Conservation (phyloP, 139 green algal species). For the Coccomyxa sp. region DNA sequence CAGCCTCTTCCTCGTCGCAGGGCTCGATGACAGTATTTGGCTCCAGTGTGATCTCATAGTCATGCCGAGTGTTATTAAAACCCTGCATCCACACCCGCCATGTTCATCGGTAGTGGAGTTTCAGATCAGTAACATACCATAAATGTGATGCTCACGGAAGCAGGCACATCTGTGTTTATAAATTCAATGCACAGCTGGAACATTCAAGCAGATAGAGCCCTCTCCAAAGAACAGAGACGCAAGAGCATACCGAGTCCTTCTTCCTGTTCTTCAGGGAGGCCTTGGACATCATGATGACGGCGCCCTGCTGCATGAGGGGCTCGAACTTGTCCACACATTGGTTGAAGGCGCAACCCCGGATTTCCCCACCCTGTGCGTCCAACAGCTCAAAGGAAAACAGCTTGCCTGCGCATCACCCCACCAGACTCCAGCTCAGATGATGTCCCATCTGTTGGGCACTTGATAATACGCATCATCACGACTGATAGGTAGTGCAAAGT, state of each 20-base stretch:
- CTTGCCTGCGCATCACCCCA: slow-evolving; percentile 32
- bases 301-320: slow-evolving; percentile 46
- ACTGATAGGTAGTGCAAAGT: no score
- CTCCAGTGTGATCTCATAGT: slow-evolving; percentile 92
- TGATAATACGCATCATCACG: no score
- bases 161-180: neutral
- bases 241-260: neutral
- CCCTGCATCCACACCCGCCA: slow-evolving; percentile 15
- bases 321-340: slow-evolving; percentile 43
- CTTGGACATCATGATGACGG: slow-evolving; percentile 81
- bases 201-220: no score
- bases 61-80: slow-evolving; percentile 75
- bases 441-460: no score
- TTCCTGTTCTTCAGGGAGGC: slow-evolving; percentile 62
- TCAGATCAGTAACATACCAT: neutral
- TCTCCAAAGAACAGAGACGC: neutral
- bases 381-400: slow-evolving; percentile 94
- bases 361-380: slow-evolving; percentile 74
- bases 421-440: no score
- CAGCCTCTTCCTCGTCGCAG: slow-evolving; percentile 39
- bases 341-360: slow-evolving; percentile 74
- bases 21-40: slow-evolving; percentile 44
- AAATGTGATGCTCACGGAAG: neutral
- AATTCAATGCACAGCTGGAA: neutral
- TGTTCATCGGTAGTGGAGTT: neutral